phyloP scores from a whole-genome alignment of 208 protist species.

The Trypanosoma rangeli region DNA sequence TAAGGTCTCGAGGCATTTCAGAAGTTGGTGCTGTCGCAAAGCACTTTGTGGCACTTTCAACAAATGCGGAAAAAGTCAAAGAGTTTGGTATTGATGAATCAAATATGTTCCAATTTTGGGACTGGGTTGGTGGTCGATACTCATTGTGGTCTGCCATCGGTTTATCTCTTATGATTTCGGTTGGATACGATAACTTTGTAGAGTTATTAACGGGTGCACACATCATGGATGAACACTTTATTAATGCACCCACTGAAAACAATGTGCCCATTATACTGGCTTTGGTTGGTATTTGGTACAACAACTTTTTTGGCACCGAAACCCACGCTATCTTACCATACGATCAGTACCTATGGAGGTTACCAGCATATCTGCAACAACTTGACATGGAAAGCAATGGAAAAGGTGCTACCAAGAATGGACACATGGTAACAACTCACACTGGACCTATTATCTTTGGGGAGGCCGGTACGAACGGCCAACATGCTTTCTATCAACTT shows the following conservation, averaged over 20 bases:
- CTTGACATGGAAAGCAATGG: slow-evolving; percentile 98
- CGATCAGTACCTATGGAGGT: slow-evolving; percentile 96
- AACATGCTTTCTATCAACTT: slow-evolving; percentile 97
- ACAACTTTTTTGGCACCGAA: slow-evolving; percentile 95
- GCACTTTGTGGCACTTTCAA: slow-evolving; percentile 98
- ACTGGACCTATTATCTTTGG: slow-evolving; percentile 97
- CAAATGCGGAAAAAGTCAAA: slow-evolving; percentile 88
- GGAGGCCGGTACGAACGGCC: slow-evolving; percentile 93
- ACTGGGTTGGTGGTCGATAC: slow-evolving; percentile 98
- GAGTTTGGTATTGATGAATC: slow-evolving; percentile 95
- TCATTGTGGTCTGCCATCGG: slow-evolving; percentile 98
- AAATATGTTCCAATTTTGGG: slow-evolving; percentile 99
- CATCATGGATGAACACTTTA: slow-evolving; percentile 83
- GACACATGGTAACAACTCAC: slow-evolving; percentile 48
- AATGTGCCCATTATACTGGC: slow-evolving; percentile 96
- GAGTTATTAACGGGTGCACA: slow-evolving; percentile 92
- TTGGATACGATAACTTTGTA: slow-evolving; percentile 95
- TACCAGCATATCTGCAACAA: slow-evolving; percentile 98
- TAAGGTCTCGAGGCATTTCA: slow-evolving; percentile 44
- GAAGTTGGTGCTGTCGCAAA: slow-evolving; percentile 83
- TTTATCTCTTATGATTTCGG: slow-evolving; percentile 93
- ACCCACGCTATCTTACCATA: slow-evolving; percentile 97
- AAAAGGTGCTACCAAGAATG: slow-evolving; percentile 87
- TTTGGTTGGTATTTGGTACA: slow-evolving; percentile 96
- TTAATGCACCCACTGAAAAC: slow-evolving; percentile 53